Evolutionary conservation across 2,329 filamentous ascomycete genomes (phyloP).

Genomic region (Thermomyces lanuginosus): DNA sequence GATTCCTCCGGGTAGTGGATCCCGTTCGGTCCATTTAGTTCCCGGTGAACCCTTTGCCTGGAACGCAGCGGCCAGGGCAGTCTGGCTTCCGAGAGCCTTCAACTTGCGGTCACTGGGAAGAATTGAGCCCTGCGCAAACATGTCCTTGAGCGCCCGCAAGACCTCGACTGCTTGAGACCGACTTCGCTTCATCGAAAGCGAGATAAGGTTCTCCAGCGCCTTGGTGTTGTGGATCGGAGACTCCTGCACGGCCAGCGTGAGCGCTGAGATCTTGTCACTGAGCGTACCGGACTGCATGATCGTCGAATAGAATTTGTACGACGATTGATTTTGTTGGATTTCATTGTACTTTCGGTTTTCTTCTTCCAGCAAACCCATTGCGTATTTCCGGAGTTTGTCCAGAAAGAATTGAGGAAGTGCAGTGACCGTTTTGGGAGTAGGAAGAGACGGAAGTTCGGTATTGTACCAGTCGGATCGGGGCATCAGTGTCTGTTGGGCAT

Average conservation of each 20-base stretch:
- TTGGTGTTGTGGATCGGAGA: conserved; percentile 87
- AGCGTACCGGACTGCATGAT: conserved; percentile 95
- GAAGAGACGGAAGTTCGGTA: conserved; percentile 38
- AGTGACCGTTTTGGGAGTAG: conserved; percentile 30
- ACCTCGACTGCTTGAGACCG: conserved; percentile 84
- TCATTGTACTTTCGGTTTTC: conserved; percentile 63
- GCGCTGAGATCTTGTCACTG: conserved; percentile 87
- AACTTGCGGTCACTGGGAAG: conserved; percentile 71
- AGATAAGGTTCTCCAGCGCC: conserved; percentile 69
- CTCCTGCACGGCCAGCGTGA: conserved; percentile 88
- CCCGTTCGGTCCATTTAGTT: conserved; percentile 49
- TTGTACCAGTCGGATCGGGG: conserved; percentile 54
- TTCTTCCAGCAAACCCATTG: conserved; percentile 54
- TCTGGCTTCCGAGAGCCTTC: conserved; percentile 62
- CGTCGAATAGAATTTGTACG: conserved; percentile 88
- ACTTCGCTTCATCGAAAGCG: conserved; percentile 78
- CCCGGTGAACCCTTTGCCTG: conserved; percentile 46
- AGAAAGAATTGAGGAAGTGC: conserved; percentile 36
- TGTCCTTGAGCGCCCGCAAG: conserved; percentile 83
- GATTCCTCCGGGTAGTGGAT: conserved; percentile 56
- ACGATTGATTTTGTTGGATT: conserved; percentile 59
- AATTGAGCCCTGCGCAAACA: conserved; percentile 75
- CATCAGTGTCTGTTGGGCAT: conserved; percentile 36
- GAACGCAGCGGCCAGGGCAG: conserved; percentile 54
- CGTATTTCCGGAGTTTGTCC: conserved; percentile 48